These are phyloP conservation scores for Metschnikowia peoriensis DNA, from an alignment of 805 yeast genomes.

Conservation along the genomic window DNA sequence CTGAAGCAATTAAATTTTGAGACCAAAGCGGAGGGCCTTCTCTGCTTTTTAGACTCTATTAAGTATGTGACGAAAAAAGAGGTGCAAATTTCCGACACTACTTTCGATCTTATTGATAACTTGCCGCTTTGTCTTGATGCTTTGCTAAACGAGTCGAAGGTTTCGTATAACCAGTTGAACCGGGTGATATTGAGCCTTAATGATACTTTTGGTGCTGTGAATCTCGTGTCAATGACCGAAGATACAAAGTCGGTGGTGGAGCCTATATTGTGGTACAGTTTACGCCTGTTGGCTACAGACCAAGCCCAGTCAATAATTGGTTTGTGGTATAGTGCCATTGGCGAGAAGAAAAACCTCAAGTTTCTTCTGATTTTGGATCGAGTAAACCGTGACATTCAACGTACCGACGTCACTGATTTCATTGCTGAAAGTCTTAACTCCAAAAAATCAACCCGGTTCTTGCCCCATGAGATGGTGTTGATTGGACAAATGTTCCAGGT, in stretches of 20 bases:
- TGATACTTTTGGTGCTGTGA: constrained; percentile 32
- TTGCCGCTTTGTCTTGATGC: constrained; percentile 25
- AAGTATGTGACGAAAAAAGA: constrained; percentile 32
- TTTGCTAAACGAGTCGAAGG: constrained; percentile 19
- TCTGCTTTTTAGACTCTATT: constrained; percentile 25
- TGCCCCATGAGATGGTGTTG: constrained; percentile 19
- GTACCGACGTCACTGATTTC: constrained; percentile 15
- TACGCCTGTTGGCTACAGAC: constrained; percentile 6
- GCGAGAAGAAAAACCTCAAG: constrained; percentile 19
- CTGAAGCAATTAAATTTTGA: constrained; percentile 24
- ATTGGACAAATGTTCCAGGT: constrained; percentile 23
- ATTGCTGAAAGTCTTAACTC: constrained; percentile 20
- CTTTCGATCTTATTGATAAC: constrained; percentile 33
- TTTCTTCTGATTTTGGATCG: constrained; percentile 20
- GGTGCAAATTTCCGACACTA: constrained; percentile 26
- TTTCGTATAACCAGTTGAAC: constrained; percentile 22
- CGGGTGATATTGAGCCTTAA: constrained; percentile 27
- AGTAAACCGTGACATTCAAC: constrained; percentile 7
- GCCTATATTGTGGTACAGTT: constrained; percentile 8
- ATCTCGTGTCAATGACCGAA: constrained; percentile 16
- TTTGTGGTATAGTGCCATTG: constrained; percentile 18
- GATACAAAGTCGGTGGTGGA: constrained; percentile 12
- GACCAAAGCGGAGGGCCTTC: constrained; percentile 24
- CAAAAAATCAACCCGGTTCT: constrained; percentile 19
- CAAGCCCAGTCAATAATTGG: constrained; percentile 15